Evolutionary conservation across 177 flowering plant species (phyloP), one percentile per base, ranked within the genome.

Genomic region (Vitis hybrid): DNA sequence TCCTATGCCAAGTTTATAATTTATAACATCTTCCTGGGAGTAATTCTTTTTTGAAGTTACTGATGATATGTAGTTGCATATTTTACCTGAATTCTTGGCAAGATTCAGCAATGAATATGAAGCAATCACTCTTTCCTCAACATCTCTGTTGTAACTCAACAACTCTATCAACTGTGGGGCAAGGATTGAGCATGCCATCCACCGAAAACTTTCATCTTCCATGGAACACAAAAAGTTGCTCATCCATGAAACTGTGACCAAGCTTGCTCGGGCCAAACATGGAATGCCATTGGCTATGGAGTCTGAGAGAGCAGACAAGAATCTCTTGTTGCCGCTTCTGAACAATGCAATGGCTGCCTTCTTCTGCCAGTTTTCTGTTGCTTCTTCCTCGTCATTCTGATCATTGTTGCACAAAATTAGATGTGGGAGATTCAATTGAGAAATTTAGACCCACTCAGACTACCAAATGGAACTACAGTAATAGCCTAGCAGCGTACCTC

Each of bases 211-310:
- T 57, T 74, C 70, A 59, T 85, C 83, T 48, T 60, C 70, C 32
- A 80, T 60, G 11, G 74, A 72, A 10, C 71, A 67, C 26, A 87
- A 64, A 50, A 68, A 72, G 55, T 57, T 72, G 81, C 81, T 82
- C 77, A 89, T 78, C 96, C 91, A 91, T 60, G 89, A 74, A 66
- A 87, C 75, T 2, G 89, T 87, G 55, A 82, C 80, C 2, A 89
- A 79, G 82, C 90, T 78, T 40, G 90, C 90, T 49, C 83, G 77
- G 32, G 87, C 83, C 56, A 91, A 74, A 50, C 75, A 68, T 52
- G 89, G 89, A 13, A 78, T 74, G 55, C 86, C 82, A 64, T 83
- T 82, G 5, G 77, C 83, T 48, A 85, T 81, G 52, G 83, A 76
- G 34, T 76, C 79, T 10, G 86, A 70, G 59, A 91, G 88, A 30